Conservation (phyloP, 83 land plant genomes). For the Picea abies region DNA sequence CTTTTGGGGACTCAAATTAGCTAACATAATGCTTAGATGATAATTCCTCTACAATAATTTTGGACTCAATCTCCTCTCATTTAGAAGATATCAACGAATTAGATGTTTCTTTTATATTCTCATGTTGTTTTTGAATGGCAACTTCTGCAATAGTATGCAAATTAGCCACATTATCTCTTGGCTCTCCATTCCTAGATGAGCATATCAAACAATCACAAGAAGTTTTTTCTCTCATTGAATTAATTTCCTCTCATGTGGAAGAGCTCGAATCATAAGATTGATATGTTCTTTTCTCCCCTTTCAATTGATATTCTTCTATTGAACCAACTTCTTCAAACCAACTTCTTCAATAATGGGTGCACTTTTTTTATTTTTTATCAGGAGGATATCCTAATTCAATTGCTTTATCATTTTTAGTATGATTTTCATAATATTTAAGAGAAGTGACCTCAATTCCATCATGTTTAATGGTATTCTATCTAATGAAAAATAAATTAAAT, state of each 20-base stretch:
- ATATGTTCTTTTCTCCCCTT: not conserved
- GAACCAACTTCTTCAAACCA: not conserved
- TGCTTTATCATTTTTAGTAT: not conserved
- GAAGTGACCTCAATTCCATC: not conserved
- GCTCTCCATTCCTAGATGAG: not conserved
- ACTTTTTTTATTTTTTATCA: not conserved
- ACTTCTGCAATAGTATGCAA: not conserved
- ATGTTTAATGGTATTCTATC: not conserved
- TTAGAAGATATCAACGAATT: not conserved
- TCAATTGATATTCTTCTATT: not conserved
- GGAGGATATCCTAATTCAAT: not conserved
- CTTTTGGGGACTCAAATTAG: not conserved
- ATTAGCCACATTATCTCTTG: not conserved
- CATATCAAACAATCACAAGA: not conserved
- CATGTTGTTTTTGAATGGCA: not conserved
- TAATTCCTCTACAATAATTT: not conserved
- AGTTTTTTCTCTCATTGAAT: not conserved
- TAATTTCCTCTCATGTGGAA: constrained; percentile 10
- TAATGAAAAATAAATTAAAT: not conserved
- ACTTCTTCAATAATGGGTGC: not conserved
- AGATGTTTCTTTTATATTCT: not conserved
- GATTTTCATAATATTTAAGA: not conserved
- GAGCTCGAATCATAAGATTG: constrained; percentile 3
- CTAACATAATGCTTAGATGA: not conserved
- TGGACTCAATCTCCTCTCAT: not conserved